Evolutionary conservation across 2,329 filamentous ascomycete species (phyloP), one percentile per base, ranked within the genome.

Genomic region (Gyromitra esculenta): DNA sequence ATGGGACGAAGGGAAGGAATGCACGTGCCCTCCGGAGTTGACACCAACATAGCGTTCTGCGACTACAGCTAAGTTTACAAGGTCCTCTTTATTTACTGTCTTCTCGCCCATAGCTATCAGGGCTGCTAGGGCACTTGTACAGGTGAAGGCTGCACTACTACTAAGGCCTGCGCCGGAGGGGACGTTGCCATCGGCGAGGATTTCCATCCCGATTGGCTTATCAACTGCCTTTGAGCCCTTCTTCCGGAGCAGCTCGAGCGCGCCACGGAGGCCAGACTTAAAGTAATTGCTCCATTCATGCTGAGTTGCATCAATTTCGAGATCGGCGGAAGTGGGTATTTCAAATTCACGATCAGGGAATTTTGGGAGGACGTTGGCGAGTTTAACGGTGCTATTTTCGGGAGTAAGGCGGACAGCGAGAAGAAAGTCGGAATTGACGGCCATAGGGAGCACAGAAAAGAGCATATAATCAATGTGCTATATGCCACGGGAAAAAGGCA

Each of bases 251-350:
- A 97, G 86, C 81, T 92, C 89, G 72, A 97, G 85, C 0, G 95
- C 95, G 39, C 94, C 96, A 45, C 89, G 87, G 64, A 98, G 86
- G 0, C 96, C 96, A 69, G 93, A 92, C 85, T 96, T 96, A 89
- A 99, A 98, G 87, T 99, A 99, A 83, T 98, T 99, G 74, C 93
- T 92, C 96, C 96, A 99, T 85, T 97, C 94, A 80, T 96, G 92
- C 80, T 91, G 88, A 18, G 89, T 90, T 6, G 93, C 88, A 83
- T 98, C 94, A 81, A 99, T 97, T 25, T 91, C 88, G n/a, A 95
- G 87, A 9, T 88, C 85, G 54, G 87, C 86, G 78, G 87, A 86
- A 39, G 84, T 82, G 1, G 91, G 88, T 7, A 97, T 87, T 59
- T 89, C 87, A 82, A 97, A 96, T 80, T 92, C 89, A 79, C 89